Base-by-base conservation (phyloP, 345 rosid genomes). In the Hibiscus trionum region DNA sequence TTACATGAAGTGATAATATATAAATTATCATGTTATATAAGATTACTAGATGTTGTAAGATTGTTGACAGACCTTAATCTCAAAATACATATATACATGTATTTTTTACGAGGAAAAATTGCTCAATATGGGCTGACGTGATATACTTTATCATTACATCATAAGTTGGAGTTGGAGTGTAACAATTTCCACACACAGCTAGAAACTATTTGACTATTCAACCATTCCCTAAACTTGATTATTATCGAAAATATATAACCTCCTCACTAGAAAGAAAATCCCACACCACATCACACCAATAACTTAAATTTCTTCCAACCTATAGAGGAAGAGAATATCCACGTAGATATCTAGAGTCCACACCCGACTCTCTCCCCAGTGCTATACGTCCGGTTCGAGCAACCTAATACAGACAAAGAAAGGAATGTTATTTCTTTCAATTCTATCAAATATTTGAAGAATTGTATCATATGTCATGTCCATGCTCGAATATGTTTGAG, bases 341-440 rank as follows among this genome's bases (percentile, higher is more conserved):
- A 29, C 96, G 91, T 15, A 94, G 97, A 73, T 80, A 78, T 63
- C 77, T 91, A 2, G 98, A 94, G 79, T 91, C 97, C 44, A 94
- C 96, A 24, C 97, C 96, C 1, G 95, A 94, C 75, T 90, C 98
- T 8, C 97, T 93, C 37, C 80, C 86, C 87, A 88, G 76, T 26
- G 97, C 97, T n/a, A 94, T 71, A 55, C 98, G 85, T 35, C 98
- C 98, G 0, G 97, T 90, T 79, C 97, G 80, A 75, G 99, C 99
- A 64, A 95, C 97, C 99, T 91, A 62, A 44, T 16, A 35, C 1
- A 14, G 58, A 14, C 67, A 52, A 65, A 44, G 5, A 12, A 65
- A 14, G 47, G 24, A 52, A 66, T 50, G 57, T 69, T 15, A 7
- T 8, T 39, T 7, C 44, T 39, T 39, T 39, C 7, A 39, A 39